Evolutionary conservation across 2,329 filamentous ascomycete species (phyloP).

Genomic region (Cryphonectria carpinicola): DNA sequence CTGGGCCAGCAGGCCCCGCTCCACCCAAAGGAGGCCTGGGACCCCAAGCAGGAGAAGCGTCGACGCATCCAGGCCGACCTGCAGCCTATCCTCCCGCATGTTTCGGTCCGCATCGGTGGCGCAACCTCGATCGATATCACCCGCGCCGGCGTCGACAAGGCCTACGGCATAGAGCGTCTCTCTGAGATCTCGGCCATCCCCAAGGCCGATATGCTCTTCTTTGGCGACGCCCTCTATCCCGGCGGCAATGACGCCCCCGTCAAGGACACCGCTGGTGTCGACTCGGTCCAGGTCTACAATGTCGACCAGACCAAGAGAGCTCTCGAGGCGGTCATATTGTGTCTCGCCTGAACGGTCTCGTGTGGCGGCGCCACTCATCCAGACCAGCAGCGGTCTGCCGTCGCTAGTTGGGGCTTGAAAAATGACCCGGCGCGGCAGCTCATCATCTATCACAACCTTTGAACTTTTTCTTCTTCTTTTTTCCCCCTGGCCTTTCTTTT

Average conservation of each 20-base stretch:
- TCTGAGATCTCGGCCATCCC: constrained; percentile 38
- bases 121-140: constrained; percentile 47
- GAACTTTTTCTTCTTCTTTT: neutral
- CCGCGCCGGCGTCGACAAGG: constrained; percentile 45
- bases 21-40: constrained; percentile 42
- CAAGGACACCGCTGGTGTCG: constrained; percentile 26
- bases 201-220: constrained; percentile 44
- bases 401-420: neutral
- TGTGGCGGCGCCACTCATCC: neutral
- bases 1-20: constrained; percentile 46
- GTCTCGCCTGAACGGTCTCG: constrained; percentile 12
- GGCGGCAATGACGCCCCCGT: constrained; percentile 41
- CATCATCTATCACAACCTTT: neutral
- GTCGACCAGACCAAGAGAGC: constrained; percentile 29
- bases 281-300: constrained; percentile 27
- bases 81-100: constrained; percentile 38
- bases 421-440: neutral
- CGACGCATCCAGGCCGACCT: constrained; percentile 44
- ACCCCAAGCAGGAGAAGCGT: constrained; percentile 45
- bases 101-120: constrained; percentile 47
- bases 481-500: too few species aligned
- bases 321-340: constrained; percentile 28
- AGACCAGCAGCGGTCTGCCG: neutral
- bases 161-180: constrained; percentile 37
- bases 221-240: constrained; percentile 46